Evolutionary conservation across 2,329 filamentous ascomycete genomes (phyloP).

Genomic region (Cadophora gregata): DNA sequence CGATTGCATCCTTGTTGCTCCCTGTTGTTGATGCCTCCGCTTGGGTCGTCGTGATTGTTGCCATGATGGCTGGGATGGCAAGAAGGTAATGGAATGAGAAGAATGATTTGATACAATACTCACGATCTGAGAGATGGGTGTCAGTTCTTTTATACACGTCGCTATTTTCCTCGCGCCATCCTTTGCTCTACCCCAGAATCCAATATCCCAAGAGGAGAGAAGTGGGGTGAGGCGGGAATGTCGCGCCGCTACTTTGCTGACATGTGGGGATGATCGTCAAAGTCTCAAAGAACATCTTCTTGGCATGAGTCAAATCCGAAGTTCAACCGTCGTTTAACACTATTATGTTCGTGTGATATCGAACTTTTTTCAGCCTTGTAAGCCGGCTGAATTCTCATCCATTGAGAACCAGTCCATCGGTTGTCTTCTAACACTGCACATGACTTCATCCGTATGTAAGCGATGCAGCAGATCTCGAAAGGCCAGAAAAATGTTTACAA

Average conservation of each 20-base stretch:
- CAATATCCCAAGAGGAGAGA: background rate
- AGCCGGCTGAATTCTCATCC: background rate
- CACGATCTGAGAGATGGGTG: background rate
- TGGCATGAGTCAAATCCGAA: conserved; percentile 15
- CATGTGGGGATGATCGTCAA: conserved; percentile 11
- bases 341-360: background rate
- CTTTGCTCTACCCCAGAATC: background rate
- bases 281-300: background rate
- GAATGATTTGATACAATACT: background rate
- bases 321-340: conserved; percentile 2
- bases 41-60: conserved; percentile 18
- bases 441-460: background rate
- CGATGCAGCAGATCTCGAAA: background rate
- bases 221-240: conserved; percentile 6
- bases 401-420: background rate
- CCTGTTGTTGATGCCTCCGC: conserved; percentile 12
- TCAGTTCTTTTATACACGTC: background rate
- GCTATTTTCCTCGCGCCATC: background rate
- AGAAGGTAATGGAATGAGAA: background rate
- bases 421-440: background rate
- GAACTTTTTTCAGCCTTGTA: background rate
- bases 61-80: conserved; percentile 16
- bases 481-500: background rate
- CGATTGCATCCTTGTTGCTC: conserved; percentile 5
- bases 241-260: conserved; percentile 8